Percentiles rank a stretch among this genome's conserved stretches.
phyloP scores from a whole-genome alignment of 768 basidiomycete genomes.

The Kwoniella pini region DNA sequence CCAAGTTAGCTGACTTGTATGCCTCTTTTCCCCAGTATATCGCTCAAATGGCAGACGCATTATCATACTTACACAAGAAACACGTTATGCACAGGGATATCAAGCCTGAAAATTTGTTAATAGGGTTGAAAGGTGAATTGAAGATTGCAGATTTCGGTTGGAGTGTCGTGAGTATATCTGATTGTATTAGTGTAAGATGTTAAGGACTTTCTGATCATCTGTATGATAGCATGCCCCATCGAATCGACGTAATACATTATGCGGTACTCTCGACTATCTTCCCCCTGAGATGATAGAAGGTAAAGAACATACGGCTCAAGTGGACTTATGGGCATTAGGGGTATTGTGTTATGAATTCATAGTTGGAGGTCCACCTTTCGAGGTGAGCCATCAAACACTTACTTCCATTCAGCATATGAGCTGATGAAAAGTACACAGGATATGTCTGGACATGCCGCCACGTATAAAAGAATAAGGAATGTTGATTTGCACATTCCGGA shows the following conservation, averaged over 20 bases:
- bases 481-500: conserved; percentile 66
- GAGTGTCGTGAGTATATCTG: conserved; percentile 64
- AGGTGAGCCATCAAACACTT: conserved; percentile 54
- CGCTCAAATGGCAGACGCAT: conserved; percentile 96
- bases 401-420: not conserved
- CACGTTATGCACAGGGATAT: conserved; percentile 99
- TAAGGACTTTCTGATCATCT: too few species aligned
- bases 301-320: conserved; percentile 81
- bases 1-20: not conserved
- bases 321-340: conserved; percentile 95
- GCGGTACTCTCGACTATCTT: conserved; percentile 93
- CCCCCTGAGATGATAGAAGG: conserved; percentile 99
- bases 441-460: conserved; percentile 61
- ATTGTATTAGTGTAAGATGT: too few species aligned
- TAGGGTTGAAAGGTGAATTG: conserved; percentile 83
- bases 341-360: conserved; percentile 97
- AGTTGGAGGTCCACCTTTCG: conserved; percentile 79
- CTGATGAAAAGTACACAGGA: conserved; percentile 18
- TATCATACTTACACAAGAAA: conserved; percentile 86
- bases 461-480: conserved; percentile 77
- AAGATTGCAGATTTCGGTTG: conserved; percentile 99
- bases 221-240: conserved; percentile 75
- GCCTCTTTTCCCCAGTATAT: conserved; percentile 65
- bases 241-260: conserved; percentile 80
- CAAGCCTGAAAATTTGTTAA: conserved; percentile 94